Conservation (phyloP, 2,329 filamentous ascomycete genomes). For the Aspergillus texensis region DNA sequence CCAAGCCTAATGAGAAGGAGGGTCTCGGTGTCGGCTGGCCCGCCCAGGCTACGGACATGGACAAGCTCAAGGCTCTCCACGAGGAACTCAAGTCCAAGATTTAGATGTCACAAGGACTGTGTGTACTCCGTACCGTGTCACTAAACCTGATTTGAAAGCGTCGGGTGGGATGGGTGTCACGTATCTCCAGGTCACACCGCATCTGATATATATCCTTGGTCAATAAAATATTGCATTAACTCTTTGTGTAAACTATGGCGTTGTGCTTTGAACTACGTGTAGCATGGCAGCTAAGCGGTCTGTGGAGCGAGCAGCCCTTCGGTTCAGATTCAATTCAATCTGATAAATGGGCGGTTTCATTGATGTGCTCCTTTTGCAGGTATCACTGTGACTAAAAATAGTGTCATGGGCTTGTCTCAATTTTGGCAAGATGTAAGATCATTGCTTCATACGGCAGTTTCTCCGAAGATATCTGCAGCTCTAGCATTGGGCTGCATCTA, state of each 20-base stretch:
- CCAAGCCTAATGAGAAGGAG: slow-evolving; percentile 83
- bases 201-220: background rate
- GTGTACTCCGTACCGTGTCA: background rate
- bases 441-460: background rate
- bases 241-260: background rate
- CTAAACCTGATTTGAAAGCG: background rate
- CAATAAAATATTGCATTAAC: background rate
- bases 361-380: background rate
- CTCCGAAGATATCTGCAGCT: background rate
- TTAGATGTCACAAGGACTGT: slow-evolving; percentile 48
- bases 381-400: background rate
- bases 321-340: background rate
- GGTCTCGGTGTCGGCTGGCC: slow-evolving; percentile 84
- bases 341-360: background rate
- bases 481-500: background rate
- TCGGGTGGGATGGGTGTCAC: background rate
- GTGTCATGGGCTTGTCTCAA: background rate
- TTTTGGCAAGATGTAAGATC: background rate
- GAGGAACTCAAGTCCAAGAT: slow-evolving; percentile 91
- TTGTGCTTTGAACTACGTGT: background rate
- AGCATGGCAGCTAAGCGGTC: background rate
- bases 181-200: background rate
- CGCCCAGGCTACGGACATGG: slow-evolving; percentile 74
- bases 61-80: slow-evolving; percentile 73
- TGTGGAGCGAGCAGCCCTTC: background rate